A percentile compares a stretch with the other conserved stretches of the same genome.
Evolutionary conservation across 352 stramenopile species (phyloP).

Genomic region (Saprolegnia diclina): DNA sequence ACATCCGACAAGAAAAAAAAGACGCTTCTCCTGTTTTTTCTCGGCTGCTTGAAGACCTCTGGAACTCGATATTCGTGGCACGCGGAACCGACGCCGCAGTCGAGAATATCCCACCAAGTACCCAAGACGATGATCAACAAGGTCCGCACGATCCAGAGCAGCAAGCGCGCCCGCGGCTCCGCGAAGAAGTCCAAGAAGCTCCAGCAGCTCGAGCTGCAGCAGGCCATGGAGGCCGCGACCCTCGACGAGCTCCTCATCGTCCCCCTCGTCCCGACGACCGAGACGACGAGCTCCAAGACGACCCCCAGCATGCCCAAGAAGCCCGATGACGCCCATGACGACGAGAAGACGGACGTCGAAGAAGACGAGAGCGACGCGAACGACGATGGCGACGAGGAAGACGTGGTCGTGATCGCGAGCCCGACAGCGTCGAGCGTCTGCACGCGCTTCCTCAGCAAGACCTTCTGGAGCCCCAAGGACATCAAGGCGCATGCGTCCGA

Average conservation of each 20-base stretch:
- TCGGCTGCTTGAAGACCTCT: background rate
- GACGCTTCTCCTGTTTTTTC: background rate
- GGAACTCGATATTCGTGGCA: background rate
- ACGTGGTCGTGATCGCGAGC: conserved; percentile 61
- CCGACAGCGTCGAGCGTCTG: conserved; percentile 56
- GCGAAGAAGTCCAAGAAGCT: conserved; percentile 21
- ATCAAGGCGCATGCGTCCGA: conserved; percentile 14
- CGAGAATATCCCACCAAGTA: background rate
- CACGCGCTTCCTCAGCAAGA: conserved; percentile 40
- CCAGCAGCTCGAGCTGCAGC: background rate
- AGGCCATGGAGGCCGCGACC: background rate
- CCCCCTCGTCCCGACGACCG: too few species aligned
- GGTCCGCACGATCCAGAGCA: conserved; percentile 14
- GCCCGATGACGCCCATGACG: background rate
- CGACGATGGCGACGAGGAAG: conserved; percentile 42
- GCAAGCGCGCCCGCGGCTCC: conserved; percentile 10
- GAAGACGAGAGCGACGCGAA: conserved; percentile 29
- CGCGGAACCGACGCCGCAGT: background rate
- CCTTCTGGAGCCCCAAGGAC: conserved; percentile 26
- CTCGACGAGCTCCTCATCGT: background rate
- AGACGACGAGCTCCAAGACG: background rate
- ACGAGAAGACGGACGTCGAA: conserved; percentile 9
- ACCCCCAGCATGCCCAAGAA: background rate
- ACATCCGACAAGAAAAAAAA: background rate
- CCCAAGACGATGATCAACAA: conserved; percentile 7